A percentile compares a stretch with the other conserved stretches of the same genome.
Evolutionary conservation across 2,329 filamentous ascomycete genomes (phyloP).

Genomic region (Escovopsis sp.): DNA sequence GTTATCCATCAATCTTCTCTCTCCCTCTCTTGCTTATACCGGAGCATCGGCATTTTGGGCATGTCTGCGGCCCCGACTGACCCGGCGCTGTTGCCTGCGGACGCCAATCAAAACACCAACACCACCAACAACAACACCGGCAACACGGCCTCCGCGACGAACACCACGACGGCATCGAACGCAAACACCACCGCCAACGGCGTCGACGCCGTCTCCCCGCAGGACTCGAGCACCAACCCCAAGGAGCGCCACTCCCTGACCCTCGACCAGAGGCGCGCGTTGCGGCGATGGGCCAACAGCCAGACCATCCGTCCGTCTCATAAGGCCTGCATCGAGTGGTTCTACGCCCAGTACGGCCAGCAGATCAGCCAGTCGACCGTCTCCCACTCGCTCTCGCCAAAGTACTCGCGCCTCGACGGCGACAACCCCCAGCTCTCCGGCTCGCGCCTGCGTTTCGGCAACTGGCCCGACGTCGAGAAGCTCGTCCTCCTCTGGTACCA

Average conservation of each 20-base stretch:
- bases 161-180: no score
- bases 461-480: constrained; percentile 50
- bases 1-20: constrained; percentile 5
- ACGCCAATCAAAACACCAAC: neutral
- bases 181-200: neutral
- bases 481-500: constrained; percentile 42
- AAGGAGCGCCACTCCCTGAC: constrained; percentile 45
- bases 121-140: no score
- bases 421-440: constrained; percentile 46
- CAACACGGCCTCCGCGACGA: no score
- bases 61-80: constrained; percentile 25
- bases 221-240: constrained; percentile 7
- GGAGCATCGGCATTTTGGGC: constrained; percentile 7
- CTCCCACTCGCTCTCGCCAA: constrained; percentile 45
- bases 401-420: constrained; percentile 46
- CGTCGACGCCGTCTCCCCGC: constrained; percentile 3
- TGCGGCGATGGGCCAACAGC: constrained; percentile 44
- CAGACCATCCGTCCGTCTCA: constrained; percentile 43
- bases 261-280: constrained; percentile 45
- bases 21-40: no score
- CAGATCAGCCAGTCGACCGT: constrained; percentile 49
- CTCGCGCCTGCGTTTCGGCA: constrained; percentile 46
- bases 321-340: constrained; percentile 50
- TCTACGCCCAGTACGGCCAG: constrained; percentile 41
- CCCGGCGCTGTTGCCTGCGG: constrained; percentile 6